Conservation (phyloP, 139 green algal genomes). For the Picochlorum sp. region DNA sequence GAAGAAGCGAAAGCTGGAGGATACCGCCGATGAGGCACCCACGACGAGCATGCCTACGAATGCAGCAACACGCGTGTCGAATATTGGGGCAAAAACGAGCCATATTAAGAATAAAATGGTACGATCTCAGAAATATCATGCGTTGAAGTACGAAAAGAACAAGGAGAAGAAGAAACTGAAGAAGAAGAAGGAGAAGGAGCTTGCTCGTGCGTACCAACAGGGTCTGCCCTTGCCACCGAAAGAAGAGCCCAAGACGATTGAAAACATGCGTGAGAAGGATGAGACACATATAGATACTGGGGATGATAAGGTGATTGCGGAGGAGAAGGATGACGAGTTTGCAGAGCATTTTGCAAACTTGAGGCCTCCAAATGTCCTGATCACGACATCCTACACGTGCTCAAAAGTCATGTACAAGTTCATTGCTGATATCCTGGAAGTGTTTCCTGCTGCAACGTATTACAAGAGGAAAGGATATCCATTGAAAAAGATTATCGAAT, state of each 20-base stretch:
- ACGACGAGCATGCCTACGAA: neutral
- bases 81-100: constrained; percentile 62
- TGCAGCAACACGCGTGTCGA: neutral
- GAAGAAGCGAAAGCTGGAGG: constrained; percentile 20
- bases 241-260: constrained; percentile 76
- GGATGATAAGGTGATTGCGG: constrained; percentile 71
- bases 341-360: constrained; percentile 37
- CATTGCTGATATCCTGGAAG: constrained; percentile 73
- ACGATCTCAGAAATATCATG: constrained; percentile 57
- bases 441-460: constrained; percentile 71
- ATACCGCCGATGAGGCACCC: constrained; percentile 5
- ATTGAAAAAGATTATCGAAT: constrained; percentile 85
- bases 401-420: constrained; percentile 75
- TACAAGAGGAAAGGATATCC: constrained; percentile 78
- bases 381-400: constrained; percentile 84
- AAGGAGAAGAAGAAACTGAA: constrained; percentile 62
- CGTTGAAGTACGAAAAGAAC: constrained; percentile 71
- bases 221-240: constrained; percentile 59
- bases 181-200: constrained; percentile 56
- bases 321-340: constrained; percentile 87
- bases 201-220: constrained; percentile 44
- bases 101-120: constrained; percentile 81
- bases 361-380: constrained; percentile 75
- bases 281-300: constrained; percentile 61
- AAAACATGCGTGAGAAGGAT: constrained; percentile 81